These are phyloP conservation scores for Crepidotus variabilis DNA, from an alignment of 768 basidiomycete genomes.

Conservation along the genomic window DNA sequence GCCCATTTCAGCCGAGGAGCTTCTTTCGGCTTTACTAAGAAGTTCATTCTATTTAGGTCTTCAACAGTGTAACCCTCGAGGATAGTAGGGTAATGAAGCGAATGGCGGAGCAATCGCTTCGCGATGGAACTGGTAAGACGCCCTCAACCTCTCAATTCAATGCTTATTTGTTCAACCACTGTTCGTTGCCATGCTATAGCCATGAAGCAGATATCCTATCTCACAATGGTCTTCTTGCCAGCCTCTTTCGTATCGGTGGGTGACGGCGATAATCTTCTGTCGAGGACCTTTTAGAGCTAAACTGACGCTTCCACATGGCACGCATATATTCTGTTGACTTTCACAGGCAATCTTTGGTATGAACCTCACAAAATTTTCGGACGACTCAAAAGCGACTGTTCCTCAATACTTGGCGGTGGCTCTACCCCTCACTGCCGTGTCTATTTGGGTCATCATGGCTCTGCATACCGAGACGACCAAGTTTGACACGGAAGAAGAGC, in stretches of 20 bases:
- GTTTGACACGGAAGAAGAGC: not conserved
- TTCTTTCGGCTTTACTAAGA: not conserved
- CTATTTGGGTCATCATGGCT: conserved; percentile 51
- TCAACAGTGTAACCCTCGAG: conserved; percentile 39
- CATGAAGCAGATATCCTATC: conserved; percentile 43
- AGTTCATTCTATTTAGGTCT: conserved; percentile 29
- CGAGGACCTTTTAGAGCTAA: not conserved
- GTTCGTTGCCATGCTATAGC: conserved; percentile 13
- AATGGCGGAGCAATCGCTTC: conserved; percentile 30
- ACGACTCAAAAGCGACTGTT: not conserved
- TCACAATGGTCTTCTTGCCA: conserved; percentile 52
- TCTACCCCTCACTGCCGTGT: conserved; percentile 41
- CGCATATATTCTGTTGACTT: not conserved
- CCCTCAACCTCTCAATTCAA: not conserved
- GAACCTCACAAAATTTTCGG: not conserved
- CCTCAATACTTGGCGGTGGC: conserved; percentile 17
- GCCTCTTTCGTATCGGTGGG: conserved; percentile 37
- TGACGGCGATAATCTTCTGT: not conserved
- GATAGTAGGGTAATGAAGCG: conserved; percentile 37
- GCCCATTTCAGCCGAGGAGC: not conserved
- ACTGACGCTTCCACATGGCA: not conserved
- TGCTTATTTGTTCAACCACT: not conserved
- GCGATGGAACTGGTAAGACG: conserved; percentile 24
- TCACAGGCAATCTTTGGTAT: not conserved
- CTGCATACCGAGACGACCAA: conserved; percentile 28